Evolutionary conservation across 1,284 basidiomycete species (phyloP).

Genomic region (Rhodotorula glutinis): DNA sequence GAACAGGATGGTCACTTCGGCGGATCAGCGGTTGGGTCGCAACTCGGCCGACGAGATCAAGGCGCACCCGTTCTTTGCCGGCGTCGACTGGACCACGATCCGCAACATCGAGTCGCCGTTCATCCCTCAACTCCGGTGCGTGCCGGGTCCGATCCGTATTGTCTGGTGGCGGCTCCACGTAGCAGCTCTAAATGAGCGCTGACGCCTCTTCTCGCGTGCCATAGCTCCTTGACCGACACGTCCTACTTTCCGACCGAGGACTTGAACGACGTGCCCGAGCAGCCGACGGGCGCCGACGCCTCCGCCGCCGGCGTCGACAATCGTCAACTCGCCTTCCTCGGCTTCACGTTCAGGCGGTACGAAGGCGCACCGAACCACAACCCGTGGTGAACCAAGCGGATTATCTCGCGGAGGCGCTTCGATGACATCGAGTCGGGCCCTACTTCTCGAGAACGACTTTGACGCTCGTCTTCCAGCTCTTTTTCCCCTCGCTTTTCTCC

Average conservation of each 20-base stretch:
- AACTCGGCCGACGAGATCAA: conserved; percentile 80
- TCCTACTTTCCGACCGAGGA: conserved; percentile 98
- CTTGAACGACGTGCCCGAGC: conserved; percentile 72
- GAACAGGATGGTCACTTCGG: conserved; percentile 71
- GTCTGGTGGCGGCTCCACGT: too few species aligned
- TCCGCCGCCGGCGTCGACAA: conserved; percentile 54
- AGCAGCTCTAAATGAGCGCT: too few species aligned
- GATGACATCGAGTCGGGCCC: too few species aligned
- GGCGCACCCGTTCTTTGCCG: conserved; percentile 91
- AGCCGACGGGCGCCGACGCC: conserved; percentile 53
- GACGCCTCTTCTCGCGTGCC: too few species aligned
- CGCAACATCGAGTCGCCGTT: conserved; percentile 93
- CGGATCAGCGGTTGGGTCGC: conserved; percentile 64
- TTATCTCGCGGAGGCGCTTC: too few species aligned
- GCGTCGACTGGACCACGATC: conserved; percentile 89
- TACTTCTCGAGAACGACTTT: too few species aligned
- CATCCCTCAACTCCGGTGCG: conserved; percentile 72
- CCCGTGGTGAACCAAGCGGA: conserved; percentile 17
- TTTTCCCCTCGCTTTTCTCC: too few species aligned
- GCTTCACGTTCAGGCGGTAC: conserved; percentile 42
- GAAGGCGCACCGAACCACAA: conserved; percentile 34
- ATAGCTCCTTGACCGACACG: conserved; percentile 82
- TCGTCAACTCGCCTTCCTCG: conserved; percentile 60
- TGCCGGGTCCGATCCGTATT: background rate
- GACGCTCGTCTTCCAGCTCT: too few species aligned